Base-by-base conservation (phyloP, 164 flowering plant genomes). In the Umbellularia californica region DNA sequence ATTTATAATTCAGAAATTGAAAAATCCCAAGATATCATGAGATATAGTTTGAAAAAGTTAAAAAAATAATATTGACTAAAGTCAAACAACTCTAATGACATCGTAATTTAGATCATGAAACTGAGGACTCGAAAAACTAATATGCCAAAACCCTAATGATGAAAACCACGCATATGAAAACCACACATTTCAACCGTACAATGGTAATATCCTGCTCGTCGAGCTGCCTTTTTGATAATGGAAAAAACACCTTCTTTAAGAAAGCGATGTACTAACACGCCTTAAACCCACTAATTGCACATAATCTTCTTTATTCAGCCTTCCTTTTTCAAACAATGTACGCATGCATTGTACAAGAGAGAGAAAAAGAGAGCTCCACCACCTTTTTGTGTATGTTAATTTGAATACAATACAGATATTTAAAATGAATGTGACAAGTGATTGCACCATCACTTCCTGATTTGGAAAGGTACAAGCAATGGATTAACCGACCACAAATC, bases 401-500 rank as follows among this genome's bases (percentile, higher is more conserved):
- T 19, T 22, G 19, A 63, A 63, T 63, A 24, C 24, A 64, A 25
- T n/a, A 25, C 28, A 64, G 14, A 64, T 3, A 23, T 64, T 64
- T 3, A 64, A 64, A 64, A 64, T 64, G 28, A 64, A 64, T 23
- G 28, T 12, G 28, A 23, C 50, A 15, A 52, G 58, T 55, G 47
- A 52, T 27, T 51, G 30, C 41, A 52, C 62, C 72, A 55, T 70
- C 72, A 50, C 63, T 70, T 5, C 62, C 27, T 70, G 62, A 70
- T 27, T 70, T 47, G 25, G 50, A 25, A 70, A 67, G 70, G 23
- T 15, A 27, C 62, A 22, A 27, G 19, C n/a, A 17, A 30, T 24
- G 63, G 62, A 17, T 70, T 24, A 70, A 23, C 17, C 63, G 12
- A 6, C 35, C 22, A 17, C 10, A 70, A 70, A 52, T 27, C 33